Base-by-base conservation (phyloP, 176 grass and related monocot species). In the Ensete ventricosum region DNA sequence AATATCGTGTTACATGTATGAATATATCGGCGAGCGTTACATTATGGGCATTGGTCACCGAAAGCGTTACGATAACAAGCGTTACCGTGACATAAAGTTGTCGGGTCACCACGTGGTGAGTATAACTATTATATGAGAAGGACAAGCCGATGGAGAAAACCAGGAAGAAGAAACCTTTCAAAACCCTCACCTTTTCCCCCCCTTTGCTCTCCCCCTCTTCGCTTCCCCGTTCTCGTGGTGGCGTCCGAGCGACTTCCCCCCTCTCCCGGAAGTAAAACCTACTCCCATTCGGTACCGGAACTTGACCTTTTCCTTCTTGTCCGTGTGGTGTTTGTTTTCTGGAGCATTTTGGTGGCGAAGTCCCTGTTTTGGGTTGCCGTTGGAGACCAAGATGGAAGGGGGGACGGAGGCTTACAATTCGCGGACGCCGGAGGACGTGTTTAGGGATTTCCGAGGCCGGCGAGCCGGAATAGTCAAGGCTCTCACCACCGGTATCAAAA, bases 391-490 rank as follows among this genome's bases (percentile, higher is more conserved):
- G 57, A 69, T 69, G 67, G 67, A 69, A 25, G 65, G 65, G 11
- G 27, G 2, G 11, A 26, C 14, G 1, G 67, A 8, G 29, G 67
- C 0, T 17, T 50, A 20, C 67, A 50, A 69, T 69, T 7, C 67
- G 67, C 67, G 67, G 34, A 69, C 43, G 34, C 67, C 67, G 67
- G 67, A 69, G 67, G 67, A 69, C 4, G 67, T 69, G 11, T 69
- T 69, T 17, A 1, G 67, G 27, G 67, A 69, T 69, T 69, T 69
- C 67, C 67, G 67, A 69, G 67, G 67, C 27, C 67, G 67, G 4
- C 67, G 67, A 29, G 67, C 67, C 48, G 67, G 27, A 69, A 50
- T 69, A 49, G 48, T 69, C 48, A 69, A 69, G 7, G 67, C 67
- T 69, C 67, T 69, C 14, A 69, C 67, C 16, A 69, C 67, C 43